phyloP scores from a whole-genome alignment of 2,329 filamentous ascomycete genomes.

The Cadophora malorum region DNA sequence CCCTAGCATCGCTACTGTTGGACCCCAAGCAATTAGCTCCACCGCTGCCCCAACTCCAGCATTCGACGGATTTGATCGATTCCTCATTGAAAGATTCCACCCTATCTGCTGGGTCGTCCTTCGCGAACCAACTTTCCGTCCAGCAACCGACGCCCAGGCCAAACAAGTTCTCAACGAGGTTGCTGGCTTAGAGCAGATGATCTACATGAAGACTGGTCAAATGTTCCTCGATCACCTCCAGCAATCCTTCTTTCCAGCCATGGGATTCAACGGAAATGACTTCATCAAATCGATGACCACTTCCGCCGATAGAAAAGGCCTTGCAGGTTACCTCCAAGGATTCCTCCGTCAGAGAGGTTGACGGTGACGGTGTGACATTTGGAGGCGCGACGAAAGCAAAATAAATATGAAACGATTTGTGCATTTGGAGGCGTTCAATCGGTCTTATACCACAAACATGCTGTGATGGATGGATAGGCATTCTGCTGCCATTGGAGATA shows the following conservation, averaged over 20 bases:
- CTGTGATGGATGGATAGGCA: slow-evolving; percentile 27
- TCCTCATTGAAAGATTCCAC: slow-evolving; percentile 89
- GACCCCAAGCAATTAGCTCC: slow-evolving; percentile 56
- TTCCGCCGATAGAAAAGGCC: slow-evolving; percentile 63
- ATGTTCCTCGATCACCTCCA: slow-evolving; percentile 76
- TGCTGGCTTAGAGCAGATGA: slow-evolving; percentile 83
- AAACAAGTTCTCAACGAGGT: slow-evolving; percentile 89
- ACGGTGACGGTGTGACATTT: not conserved
- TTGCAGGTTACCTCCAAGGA: slow-evolving; percentile 68
- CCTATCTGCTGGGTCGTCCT: slow-evolving; percentile 89
- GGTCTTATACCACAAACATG: slow-evolving; percentile 29
- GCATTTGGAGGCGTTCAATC: slow-evolving; percentile 36
- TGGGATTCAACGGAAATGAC: slow-evolving; percentile 68
- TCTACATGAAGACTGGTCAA: slow-evolving; percentile 88
- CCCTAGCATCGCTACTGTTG: slow-evolving; percentile 71
- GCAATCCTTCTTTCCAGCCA: slow-evolving; percentile 64
- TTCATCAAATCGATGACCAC: slow-evolving; percentile 66
- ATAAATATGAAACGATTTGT: slow-evolving; percentile 20
- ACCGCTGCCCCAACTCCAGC: slow-evolving; percentile 59
- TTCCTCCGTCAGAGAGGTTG: slow-evolving; percentile 54
- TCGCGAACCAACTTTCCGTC: slow-evolving; percentile 77
- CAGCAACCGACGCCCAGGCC: slow-evolving; percentile 82
- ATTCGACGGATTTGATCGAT: slow-evolving; percentile 89
- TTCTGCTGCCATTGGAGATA: slow-evolving; percentile 26
- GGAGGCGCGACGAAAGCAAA: slow-evolving; percentile 1